Evolutionary conservation across 768 basidiomycete species (phyloP).

Genomic region (Mrakia blollopis): DNA sequence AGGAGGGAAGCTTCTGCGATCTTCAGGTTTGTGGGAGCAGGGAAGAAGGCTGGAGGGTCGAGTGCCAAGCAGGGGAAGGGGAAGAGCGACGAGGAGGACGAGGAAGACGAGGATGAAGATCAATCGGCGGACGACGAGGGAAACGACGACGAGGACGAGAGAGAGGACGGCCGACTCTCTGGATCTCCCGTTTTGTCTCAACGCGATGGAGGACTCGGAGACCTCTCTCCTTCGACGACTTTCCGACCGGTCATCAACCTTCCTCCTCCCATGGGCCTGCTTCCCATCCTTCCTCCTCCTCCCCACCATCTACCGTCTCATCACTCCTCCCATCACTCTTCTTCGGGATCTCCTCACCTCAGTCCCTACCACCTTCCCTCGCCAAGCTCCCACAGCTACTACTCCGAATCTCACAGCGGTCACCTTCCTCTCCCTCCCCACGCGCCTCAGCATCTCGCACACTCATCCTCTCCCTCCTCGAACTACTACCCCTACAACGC

Average conservation of each 20-base stretch:
- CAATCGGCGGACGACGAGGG: not conserved
- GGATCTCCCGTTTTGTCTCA: not conserved
- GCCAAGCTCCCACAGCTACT: not conserved
- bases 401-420: not conserved
- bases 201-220: not conserved
- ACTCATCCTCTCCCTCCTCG: not conserved
- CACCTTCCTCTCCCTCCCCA: not conserved
- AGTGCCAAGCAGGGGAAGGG: not conserved
- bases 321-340: not conserved
- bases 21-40: not conserved
- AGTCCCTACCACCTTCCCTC: not conserved
- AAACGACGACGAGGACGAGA: not conserved
- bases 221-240: not conserved
- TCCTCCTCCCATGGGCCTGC: not conserved
- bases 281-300: not conserved
- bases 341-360: not conserved
- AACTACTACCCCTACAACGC: constrained; percentile 1
- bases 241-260: not conserved
- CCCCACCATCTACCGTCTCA: not conserved
- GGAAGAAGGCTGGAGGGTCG: not conserved
- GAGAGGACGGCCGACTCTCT: not conserved
- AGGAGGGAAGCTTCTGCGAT: not conserved
- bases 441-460: not conserved
- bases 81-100: not conserved
- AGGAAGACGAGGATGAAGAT: not conserved